Conservation (phyloP, 2,329 filamentous ascomycete genomes). For the Talaromyces rugulosus region DNA sequence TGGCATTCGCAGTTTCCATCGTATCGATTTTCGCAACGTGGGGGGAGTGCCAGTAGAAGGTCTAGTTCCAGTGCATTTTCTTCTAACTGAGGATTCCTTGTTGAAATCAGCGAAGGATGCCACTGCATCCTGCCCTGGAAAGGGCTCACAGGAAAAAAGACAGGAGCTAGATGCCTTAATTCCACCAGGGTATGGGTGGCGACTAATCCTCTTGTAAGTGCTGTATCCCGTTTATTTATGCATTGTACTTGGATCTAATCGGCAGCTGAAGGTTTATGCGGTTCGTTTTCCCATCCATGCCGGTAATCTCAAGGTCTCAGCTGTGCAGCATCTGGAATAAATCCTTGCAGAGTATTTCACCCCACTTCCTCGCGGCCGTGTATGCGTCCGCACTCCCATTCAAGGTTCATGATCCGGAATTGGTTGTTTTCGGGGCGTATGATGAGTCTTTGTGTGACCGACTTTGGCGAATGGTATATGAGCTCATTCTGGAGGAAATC, state of each 20-base stretch:
- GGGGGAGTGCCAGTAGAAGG: constrained; percentile 32
- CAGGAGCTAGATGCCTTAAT: constrained; percentile 2
- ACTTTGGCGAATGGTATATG: constrained; percentile 29
- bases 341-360: constrained; percentile 20
- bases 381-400: constrained; percentile 32
- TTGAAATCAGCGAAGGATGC: constrained; percentile 4
- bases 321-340: constrained; percentile 21
- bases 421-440: constrained; percentile 27
- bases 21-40: constrained; percentile 34
- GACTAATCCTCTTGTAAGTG: background rate
- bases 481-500: constrained; percentile 28
- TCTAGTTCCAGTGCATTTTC: constrained; percentile 28
- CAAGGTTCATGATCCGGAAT: constrained; percentile 25
- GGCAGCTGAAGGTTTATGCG: constrained; percentile 10
- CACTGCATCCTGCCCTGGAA: background rate
- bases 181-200: background rate
- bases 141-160: constrained; percentile 7
- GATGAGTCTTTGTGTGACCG: constrained; percentile 20
- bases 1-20: constrained; percentile 32
- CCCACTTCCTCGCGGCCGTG: constrained; percentile 27
- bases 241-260: background rate
- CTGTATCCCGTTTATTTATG: background rate
- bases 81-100: constrained; percentile 8
- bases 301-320: constrained; percentile 29
- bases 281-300: constrained; percentile 26